Evolutionary conservation across 1,284 basidiomycete genomes (phyloP), one percentile per base, ranked within the genome.

Genomic region (Apiotrichum gracile): DNA sequence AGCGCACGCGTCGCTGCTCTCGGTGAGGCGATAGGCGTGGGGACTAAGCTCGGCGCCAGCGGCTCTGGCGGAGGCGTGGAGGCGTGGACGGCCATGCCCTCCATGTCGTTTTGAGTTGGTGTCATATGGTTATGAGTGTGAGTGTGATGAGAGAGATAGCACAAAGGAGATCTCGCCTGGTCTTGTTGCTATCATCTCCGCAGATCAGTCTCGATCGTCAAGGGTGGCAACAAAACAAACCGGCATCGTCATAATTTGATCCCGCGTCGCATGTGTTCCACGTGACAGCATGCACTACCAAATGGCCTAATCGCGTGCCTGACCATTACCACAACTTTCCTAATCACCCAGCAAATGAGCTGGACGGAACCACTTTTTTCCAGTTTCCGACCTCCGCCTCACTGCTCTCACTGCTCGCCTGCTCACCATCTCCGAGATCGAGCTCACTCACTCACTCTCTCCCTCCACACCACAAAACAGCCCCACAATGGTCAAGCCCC

Each of bases 401-500:
- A 14, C 13, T 21, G 14, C 16, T n/a, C n/a, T n/a, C n/a, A n/a
- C n/a, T n/a, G n/a, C n/a, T n/a, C n/a, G n/a, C n/a, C n/a, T 26
- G 17, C 25, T 42, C 41, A 42, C 14, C 41, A 17, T 4, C 24
- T 9, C 19, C 22, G 39, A 35, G 13, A 10, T 31, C 42, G 42
- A 44, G 17, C 31, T 35, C 14, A 13, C 16, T 17, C 4, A 14
- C 31, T 24, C 19, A n/a, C n/a, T 29, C 31, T 34, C 19, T n/a
- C n/a, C 21, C 16, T 40, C 35, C 13, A 24, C 24, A 16, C 13
- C n/a, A 21, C 31, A 29, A 26, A 26, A n/a, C 46, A 16, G 22
- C 14, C 33, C 24, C 43, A 21, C 29, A 13, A 45, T 45, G 43
- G 43, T 49, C 41, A 56, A 52, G 47, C 54, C 54, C 21, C 50